Percentiles rank a stretch among this genome's conserved stretches.
Conservation (phyloP, 75 land plant species). For the Azolla pinnata region DNA sequence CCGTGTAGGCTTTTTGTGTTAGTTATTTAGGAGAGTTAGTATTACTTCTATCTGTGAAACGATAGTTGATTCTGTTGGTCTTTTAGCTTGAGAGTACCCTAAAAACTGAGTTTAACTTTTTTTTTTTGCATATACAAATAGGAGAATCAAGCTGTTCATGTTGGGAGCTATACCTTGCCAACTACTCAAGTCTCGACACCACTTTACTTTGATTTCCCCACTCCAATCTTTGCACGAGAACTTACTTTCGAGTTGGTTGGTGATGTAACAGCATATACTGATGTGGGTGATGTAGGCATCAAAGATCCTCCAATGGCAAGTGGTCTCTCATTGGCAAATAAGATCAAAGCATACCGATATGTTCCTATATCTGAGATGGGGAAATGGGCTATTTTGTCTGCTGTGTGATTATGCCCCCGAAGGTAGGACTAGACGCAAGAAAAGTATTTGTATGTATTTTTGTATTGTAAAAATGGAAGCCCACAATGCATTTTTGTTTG, state of each 20-base stretch:
- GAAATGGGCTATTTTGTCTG: constrained; percentile 60
- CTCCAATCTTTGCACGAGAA: constrained; percentile 35
- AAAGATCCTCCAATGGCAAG: constrained; percentile 37
- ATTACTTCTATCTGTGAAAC: too few relatives aligned
- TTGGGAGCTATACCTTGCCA: constrained; percentile 72
- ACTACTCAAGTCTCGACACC: constrained; percentile 53
- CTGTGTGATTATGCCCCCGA: constrained; percentile 39
- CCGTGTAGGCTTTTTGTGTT: too few relatives aligned
- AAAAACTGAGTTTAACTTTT: too few relatives aligned
- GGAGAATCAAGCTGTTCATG: constrained; percentile 28
- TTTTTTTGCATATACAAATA: constrained; percentile 39
- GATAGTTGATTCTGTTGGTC: too few relatives aligned
- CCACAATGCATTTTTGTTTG: too few relatives aligned
- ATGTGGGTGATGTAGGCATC: constrained; percentile 48
- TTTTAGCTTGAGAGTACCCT: too few relatives aligned
- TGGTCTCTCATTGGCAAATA: constrained; percentile 68
- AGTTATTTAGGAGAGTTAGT: too few relatives aligned
- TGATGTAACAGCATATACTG: constrained; percentile 68
- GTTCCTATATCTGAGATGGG: constrained; percentile 65
- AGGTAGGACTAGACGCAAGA: too few relatives aligned
- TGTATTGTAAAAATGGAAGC: too few relatives aligned
- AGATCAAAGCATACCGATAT: constrained; percentile 76
- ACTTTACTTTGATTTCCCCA: constrained; percentile 81
- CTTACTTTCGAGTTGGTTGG: constrained; percentile 70
- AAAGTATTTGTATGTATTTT: too few relatives aligned